Percentiles rank a stretch among this genome's conserved stretches.
These are phyloP conservation scores for Globisporangium ultimum DNA, from an alignment of 352 stramenopile genomes.

Conservation along the genomic window DNA sequence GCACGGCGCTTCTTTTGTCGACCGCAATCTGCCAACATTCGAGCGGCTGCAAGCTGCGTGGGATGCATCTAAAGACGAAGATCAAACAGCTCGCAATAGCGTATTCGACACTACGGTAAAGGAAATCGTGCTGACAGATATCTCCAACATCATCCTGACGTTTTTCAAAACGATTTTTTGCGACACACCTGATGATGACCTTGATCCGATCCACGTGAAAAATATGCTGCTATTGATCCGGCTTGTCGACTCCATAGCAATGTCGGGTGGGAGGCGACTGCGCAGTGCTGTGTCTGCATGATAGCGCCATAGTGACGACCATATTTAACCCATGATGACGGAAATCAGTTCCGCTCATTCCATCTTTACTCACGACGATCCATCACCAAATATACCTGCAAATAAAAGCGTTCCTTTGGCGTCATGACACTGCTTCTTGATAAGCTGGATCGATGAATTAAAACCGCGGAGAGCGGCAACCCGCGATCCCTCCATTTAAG, in stretches of 20 bases:
- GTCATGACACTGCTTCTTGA: too few relatives aligned
- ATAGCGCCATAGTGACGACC: too few relatives aligned
- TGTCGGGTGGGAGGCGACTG: conserved; percentile 19
- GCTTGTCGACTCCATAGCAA: conserved; percentile 41
- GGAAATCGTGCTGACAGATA: conserved; percentile 44
- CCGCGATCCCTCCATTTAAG: too few relatives aligned
- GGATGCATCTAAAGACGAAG: conserved; percentile 5
- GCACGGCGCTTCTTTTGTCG: too few relatives aligned
- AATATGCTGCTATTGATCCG: conserved; percentile 41
- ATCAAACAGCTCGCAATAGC: neutral
- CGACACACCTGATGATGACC: conserved; percentile 20
- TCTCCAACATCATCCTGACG: conserved; percentile 50
- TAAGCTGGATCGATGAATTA: too few relatives aligned
- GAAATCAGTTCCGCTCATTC: too few relatives aligned
- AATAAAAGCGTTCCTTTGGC: too few relatives aligned
- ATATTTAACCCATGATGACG: too few relatives aligned
- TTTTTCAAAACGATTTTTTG: conserved; percentile 52
- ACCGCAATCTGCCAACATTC: neutral
- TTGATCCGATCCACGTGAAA: conserved; percentile 22
- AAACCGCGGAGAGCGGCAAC: too few relatives aligned
- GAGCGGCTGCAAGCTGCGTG: conserved; percentile 23
- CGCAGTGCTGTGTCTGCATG: conserved; percentile 8
- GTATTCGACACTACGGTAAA: conserved; percentile 30
- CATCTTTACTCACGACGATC: too few relatives aligned
- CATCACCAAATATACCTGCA: too few relatives aligned